These are phyloP conservation scores for Termitomyces titanicus DNA, from an alignment of 768 basidiomycete genomes.

Conservation along the genomic window DNA sequence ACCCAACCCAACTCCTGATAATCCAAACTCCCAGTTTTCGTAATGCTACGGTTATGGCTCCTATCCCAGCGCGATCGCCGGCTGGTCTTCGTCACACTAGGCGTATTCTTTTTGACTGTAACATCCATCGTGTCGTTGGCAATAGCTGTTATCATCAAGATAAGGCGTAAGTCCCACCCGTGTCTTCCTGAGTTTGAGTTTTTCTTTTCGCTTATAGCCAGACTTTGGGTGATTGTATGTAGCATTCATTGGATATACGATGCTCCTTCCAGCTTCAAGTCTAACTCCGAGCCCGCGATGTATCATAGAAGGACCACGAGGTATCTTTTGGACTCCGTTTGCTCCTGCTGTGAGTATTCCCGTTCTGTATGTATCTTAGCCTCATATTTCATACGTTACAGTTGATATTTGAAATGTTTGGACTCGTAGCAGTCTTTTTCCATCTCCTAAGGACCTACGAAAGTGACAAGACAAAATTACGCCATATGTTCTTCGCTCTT, in stretches of 20 bases:
- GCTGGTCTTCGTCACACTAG: conserved; percentile 25
- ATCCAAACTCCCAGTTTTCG: conserved; percentile 28
- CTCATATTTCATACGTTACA: background rate
- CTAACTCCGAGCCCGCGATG: background rate
- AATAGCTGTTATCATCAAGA: conserved; percentile 20
- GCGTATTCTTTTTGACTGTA: conserved; percentile 27
- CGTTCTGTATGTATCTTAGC: background rate
- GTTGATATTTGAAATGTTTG: conserved; percentile 9
- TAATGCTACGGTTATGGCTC: conserved; percentile 37
- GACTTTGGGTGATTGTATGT: background rate
- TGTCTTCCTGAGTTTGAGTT: background rate
- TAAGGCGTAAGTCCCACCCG: conserved; percentile 23
- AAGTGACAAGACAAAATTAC: background rate
- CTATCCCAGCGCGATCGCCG: conserved; percentile 26
- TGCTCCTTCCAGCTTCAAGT: too few relatives aligned
- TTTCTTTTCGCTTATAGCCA: background rate
- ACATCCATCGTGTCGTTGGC: conserved; percentile 17
- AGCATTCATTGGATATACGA: too few relatives aligned
- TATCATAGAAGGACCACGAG: background rate
- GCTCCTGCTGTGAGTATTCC: conserved; percentile 1
- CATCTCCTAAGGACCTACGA: background rate
- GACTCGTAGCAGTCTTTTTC: background rate
- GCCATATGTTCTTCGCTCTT: background rate
- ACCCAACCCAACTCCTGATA: background rate
- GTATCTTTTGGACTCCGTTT: conserved; percentile 6